These are phyloP conservation scores for Pestalotiopsis sp. DNA, from an alignment of 2,329 filamentous ascomycete species.

Conservation along the genomic window DNA sequence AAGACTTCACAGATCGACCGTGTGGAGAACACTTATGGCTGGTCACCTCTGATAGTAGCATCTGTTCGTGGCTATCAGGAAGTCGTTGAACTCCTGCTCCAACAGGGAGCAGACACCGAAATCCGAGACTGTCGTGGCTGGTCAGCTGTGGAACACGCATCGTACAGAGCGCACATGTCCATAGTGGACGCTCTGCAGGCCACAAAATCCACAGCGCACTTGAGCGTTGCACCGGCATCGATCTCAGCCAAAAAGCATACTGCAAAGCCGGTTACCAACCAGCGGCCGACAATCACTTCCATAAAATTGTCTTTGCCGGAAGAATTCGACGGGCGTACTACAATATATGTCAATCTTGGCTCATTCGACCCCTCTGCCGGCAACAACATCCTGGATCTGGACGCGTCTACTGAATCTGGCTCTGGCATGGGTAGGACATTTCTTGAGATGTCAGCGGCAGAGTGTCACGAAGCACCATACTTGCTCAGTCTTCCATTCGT, in stretches of 20 bases:
- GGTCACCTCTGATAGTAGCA: constrained; percentile 16
- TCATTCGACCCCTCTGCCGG: constrained; percentile 10
- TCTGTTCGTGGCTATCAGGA: constrained; percentile 14
- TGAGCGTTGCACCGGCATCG: neutral
- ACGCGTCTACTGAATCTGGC: neutral
- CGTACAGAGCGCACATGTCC: constrained; percentile 16
- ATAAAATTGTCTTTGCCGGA: neutral
- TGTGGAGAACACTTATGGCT: constrained; percentile 1
- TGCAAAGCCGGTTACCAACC: neutral
- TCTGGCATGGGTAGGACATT: neutral
- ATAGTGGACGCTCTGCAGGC: constrained; percentile 10
- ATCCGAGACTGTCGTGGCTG: constrained; percentile 14
- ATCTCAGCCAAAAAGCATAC: neutral
- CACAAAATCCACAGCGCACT: neutral
- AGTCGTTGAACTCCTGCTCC: constrained; percentile 10
- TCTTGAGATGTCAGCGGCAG: constrained; percentile 10
- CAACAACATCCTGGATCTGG: neutral
- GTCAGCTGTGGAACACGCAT: constrained; percentile 17
- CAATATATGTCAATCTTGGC: constrained; percentile 15
- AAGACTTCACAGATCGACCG: constrained; percentile 1
- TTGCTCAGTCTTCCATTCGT: constrained; percentile 8
- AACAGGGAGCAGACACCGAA: constrained; percentile 4
- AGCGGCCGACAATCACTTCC: neutral
- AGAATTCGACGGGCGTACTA: neutral
- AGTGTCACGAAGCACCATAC: constrained; percentile 9